Evolutionary conservation across 2,329 filamentous ascomycete genomes (phyloP), one percentile per base, ranked within the genome.

Genomic region (Thielaviopsis musarum): DNA sequence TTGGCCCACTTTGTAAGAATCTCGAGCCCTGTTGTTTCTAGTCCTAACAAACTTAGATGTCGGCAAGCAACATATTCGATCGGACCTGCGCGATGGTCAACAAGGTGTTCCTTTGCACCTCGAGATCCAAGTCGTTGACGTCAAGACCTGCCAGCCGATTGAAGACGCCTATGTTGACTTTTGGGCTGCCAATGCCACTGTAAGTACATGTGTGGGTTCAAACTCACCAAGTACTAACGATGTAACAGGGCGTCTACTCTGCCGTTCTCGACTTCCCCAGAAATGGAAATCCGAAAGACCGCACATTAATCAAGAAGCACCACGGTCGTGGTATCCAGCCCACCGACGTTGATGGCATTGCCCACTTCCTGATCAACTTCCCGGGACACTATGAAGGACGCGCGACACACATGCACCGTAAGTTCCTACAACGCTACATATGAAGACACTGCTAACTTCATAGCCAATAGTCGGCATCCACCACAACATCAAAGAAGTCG

Each of bases 401-500:
- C 1, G 70, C 75, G 4, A 74, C 70, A 1, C 77, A 80, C 64
- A 75, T 76, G 15, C 77, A 79, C 62, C 57, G 54, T 70, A 69
- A 53, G 65, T 65, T 24, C 66, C 64, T 12, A 72, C 19, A 21
- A n/a, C 21, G 22, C 69, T 73, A 48, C 65, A 69, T 67, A 71
- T 12, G 51, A 5, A 52, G 10, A 41, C 4, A 19, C 19, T 24
- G 17, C 30, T 57, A 17, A 19, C 26, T 19, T 9, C 6, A 26
- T 26, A 26, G 6, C 15, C 9, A n/a, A 15, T 38, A 64, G 64
- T 72, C 38, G 64, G 71, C 54, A 67, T 74, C 72, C 67, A 72
- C 63, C 64, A 68, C 54, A 71, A 71, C 56, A 69, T 69, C 2
- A 69, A 68, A 9, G 61, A 67, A 3, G 63, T 67, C 17, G 54